Percentiles rank a stretch among this genome's conserved stretches.
Conservation (phyloP, 306 rosid species). For the Quercus agrifolia region DNA sequence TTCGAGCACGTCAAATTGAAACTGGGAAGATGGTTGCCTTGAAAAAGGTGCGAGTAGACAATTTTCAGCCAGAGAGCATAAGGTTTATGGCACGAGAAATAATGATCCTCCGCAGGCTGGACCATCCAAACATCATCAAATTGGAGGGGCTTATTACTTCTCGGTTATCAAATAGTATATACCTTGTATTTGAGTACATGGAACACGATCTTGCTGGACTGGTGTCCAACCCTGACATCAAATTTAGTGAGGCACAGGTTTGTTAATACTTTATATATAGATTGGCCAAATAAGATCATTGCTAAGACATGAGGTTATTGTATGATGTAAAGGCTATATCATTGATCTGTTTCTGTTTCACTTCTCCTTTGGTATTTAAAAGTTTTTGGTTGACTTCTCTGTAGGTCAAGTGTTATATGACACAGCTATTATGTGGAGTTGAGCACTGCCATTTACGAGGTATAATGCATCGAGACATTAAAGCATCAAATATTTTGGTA, state of each 20-base stretch:
- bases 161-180: conserved; percentile 68
- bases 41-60: conserved; percentile 94
- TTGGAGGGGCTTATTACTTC: conserved; percentile 89
- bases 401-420: conserved; percentile 91
- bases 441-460: conserved; percentile 97
- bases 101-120: conserved; percentile 80
- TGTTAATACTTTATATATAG: conserved; percentile 1
- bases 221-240: conserved; percentile 63
- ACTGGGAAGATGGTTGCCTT: conserved; percentile 80
- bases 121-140: conserved; percentile 95
- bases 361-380: background rate
- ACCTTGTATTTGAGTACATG: conserved; percentile 98
- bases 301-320: background rate
- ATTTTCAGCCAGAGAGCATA: conserved; percentile 84
- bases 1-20: conserved; percentile 82
- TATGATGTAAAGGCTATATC: background rate
- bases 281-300: background rate
- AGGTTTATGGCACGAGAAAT: conserved; percentile 98
- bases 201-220: conserved; percentile 99
- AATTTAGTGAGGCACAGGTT: conserved; percentile 78
- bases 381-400: conserved; percentile 7
- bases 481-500: conserved; percentile 84
- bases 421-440: conserved; percentile 87
- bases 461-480: conserved; percentile 89
- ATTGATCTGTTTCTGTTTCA: background rate